Base-by-base conservation (phyloP, 257 asterid species). In the Solanum ahanhuiri region DNA sequence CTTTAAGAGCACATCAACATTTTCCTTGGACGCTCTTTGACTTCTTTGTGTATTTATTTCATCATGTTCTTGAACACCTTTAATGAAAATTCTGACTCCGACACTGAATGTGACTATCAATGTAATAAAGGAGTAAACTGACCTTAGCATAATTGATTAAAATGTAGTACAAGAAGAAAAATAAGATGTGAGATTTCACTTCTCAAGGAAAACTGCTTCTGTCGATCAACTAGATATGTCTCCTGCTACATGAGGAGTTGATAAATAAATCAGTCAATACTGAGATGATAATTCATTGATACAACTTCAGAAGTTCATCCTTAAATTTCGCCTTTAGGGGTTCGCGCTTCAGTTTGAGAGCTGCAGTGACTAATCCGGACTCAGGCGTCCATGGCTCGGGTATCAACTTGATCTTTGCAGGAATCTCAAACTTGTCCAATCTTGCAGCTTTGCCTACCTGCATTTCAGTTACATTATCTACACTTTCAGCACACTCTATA, bases 311-410 rank as follows among this genome's bases (percentile, higher is more conserved):
- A 72, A 96, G 98, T 83, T 90, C 97, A 54, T 92, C 95, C 83
- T 93, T 93, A 35, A 92, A 95, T 89, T 89, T 93, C 72, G 89
- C 86, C 90, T 94, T 96, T 89, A 96, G 15, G 45, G 91, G 97
- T 89, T 96, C 99, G 91, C 99, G 93, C 93, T 94, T 96, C 81
- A 96, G 73, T 83, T 96, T 96, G 82, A 96, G 91, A 45, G 99
- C 98, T 45, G 98, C 98, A 64, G 98, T 95, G 60, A 95, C 98
- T 92, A 96, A 87, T 84, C 99, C 99, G 2, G 96, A 90, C 88
- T 96, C 98, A 9, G 98, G 99, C 30, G 99, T 95, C 99, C 99
- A 95, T 2, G 95, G 98, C 41, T 96, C 98, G 2, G 98, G 91
- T 92, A 93, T 79, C 91, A 96, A 41, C 83, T 89, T 88, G 77